phyloP scores from a whole-genome alignment of 345 rosid genomes.

The Acer saccharum region DNA sequence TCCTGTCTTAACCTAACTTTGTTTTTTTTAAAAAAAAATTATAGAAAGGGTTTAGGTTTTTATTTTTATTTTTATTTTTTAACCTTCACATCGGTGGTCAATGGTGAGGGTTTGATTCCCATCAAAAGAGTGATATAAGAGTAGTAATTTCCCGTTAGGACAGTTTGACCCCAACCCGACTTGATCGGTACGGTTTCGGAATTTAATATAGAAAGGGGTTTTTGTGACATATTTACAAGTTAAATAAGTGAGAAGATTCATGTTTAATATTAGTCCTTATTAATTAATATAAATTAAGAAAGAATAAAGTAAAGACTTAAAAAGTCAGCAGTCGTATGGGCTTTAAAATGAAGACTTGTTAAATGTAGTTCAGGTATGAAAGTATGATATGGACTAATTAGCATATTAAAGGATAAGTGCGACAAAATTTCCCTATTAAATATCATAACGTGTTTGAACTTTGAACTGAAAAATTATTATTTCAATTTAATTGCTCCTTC shows the following conservation, averaged over 20 bases:
- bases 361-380: background rate
- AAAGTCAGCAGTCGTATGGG: background rate
- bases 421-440: background rate
- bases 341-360: too few relatives aligned
- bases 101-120: too few relatives aligned
- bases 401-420: background rate
- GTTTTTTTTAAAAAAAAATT: too few relatives aligned
- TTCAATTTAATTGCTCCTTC: background rate
- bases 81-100: too few relatives aligned
- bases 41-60: background rate
- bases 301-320: background rate
- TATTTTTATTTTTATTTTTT: too few relatives aligned
- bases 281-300: background rate
- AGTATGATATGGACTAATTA: background rate
- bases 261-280: too few relatives aligned
- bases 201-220: background rate
- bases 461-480: background rate
- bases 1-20: background rate
- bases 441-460: background rate
- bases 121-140: too few relatives aligned
- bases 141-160: too few relatives aligned
- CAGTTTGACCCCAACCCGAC: too few relatives aligned
- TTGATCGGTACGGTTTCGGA: too few relatives aligned
- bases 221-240: background rate
- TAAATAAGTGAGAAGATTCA: background rate